Conservation (phyloP, 2,329 filamentous ascomycete genomes). For the Colletotrichum sp. region DNA sequence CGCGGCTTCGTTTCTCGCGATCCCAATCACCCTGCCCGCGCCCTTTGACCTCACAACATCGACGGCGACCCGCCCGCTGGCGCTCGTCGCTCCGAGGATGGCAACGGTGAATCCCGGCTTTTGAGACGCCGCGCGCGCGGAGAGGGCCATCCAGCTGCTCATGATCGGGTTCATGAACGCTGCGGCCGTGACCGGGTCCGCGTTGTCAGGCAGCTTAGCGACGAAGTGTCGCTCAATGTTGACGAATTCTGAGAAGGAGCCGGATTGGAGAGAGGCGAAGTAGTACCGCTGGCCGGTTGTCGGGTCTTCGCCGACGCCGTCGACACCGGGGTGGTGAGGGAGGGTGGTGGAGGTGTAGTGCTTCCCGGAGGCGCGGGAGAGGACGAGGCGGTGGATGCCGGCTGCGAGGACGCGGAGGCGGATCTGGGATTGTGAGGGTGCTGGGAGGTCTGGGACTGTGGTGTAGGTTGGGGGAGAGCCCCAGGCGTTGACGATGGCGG, state of each 20-base stretch:
- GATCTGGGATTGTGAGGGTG: constrained; percentile 47
- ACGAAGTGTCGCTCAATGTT: constrained; percentile 47
- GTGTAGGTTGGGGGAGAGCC: constrained; percentile 29
- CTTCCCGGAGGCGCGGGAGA: constrained; percentile 54
- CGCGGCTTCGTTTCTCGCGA: constrained; percentile 50
- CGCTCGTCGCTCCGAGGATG: constrained; percentile 58
- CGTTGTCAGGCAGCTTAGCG: constrained; percentile 45
- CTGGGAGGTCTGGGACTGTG: constrained; percentile 33
- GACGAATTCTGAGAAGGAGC: constrained; percentile 52
- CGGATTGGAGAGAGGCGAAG: constrained; percentile 41
- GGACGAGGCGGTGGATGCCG: constrained; percentile 60
- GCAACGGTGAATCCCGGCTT: constrained; percentile 50
- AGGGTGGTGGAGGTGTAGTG: constrained; percentile 57
- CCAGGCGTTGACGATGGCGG: constrained; percentile 46
- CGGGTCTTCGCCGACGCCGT: constrained; percentile 54
- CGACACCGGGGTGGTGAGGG: constrained; percentile 57
- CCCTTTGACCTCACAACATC: constrained; percentile 52
- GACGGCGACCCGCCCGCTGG: constrained; percentile 56
- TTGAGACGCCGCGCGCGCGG: constrained; percentile 43
- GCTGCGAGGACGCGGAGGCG: constrained; percentile 49
- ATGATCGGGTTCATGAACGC: constrained; percentile 60
- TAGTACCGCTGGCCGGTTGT: constrained; percentile 54
- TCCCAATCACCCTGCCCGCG: constrained; percentile 54
- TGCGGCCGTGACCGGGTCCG: constrained; percentile 56
- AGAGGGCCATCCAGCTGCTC: constrained; percentile 63